These are phyloP conservation scores for Diaporthe vaccinii DNA, from an alignment of 2,329 filamentous ascomycete species.

Conservation along the genomic window DNA sequence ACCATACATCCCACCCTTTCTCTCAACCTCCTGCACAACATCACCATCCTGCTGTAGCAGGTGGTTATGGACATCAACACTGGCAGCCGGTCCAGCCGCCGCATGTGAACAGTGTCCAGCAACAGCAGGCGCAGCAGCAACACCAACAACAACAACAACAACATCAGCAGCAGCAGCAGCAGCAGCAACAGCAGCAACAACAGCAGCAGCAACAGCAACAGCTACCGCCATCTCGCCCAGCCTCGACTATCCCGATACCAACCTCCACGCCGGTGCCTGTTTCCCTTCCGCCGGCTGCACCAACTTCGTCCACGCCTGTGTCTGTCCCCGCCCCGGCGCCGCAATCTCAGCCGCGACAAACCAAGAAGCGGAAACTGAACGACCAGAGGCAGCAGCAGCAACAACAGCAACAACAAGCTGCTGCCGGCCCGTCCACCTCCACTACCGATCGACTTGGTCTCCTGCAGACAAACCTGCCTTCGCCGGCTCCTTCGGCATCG, in stretches of 20 bases:
- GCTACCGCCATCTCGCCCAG: conserved; percentile 41
- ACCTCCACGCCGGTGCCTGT: conserved; percentile 39
- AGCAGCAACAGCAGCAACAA: conserved; percentile 39
- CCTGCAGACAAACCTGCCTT: conserved; percentile 40
- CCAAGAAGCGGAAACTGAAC: conserved; percentile 42
- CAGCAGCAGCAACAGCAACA: conserved; percentile 36
- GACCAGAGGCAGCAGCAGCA: conserved; percentile 43
- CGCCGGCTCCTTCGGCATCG: conserved; percentile 41
- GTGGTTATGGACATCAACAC: conserved; percentile 41
- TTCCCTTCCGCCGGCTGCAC: conserved; percentile 35
- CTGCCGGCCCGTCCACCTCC: conserved; percentile 35
- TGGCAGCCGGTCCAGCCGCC: conserved; percentile 45
- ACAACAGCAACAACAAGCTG: conserved; percentile 44
- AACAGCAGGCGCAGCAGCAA: conserved; percentile 39
- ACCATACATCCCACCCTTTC: conserved; percentile 39
- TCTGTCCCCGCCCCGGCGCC: conserved; percentile 33
- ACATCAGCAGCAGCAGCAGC: conserved; percentile 26
- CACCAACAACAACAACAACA: conserved; percentile 15
- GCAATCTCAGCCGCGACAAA: conserved; percentile 39
- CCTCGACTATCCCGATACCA: conserved; percentile 39
- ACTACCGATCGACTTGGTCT: conserved; percentile 39
- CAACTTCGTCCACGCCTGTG: conserved; percentile 37
- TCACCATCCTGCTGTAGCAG: conserved; percentile 41
- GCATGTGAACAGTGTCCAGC: conserved; percentile 40
- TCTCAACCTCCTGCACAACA: conserved; percentile 40